Conservation (phyloP, 257 asterid species). For the Solanum piurae region DNA sequence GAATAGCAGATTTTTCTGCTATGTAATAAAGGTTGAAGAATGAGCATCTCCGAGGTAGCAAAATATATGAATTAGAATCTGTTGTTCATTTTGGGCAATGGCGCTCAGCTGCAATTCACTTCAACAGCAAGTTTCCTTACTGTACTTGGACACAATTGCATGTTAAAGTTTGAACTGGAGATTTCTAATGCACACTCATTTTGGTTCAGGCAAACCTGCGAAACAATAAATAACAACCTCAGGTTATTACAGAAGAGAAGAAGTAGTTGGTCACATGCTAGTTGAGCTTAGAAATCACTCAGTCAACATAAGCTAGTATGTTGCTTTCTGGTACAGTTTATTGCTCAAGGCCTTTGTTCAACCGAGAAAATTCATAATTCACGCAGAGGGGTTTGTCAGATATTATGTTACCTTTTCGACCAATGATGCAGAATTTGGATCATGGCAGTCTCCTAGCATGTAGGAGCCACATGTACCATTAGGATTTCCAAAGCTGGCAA, state of each 20-base stretch:
- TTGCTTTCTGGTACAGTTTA: background rate
- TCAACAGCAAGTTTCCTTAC: slow-evolving; percentile 50
- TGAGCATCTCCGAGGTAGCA: background rate
- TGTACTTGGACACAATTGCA: slow-evolving; percentile 29
- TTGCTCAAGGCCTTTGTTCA: background rate
- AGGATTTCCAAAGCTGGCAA: slow-evolving; percentile 72
- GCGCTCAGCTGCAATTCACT: slow-evolving; percentile 29
- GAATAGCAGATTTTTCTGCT: background rate
- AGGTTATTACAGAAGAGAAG: background rate
- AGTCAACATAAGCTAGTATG: background rate
- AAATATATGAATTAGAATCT: background rate
- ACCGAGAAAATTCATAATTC: background rate
- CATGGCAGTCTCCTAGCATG: slow-evolving; percentile 43
- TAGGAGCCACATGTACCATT: slow-evolving; percentile 56
- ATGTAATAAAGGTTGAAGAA: background rate
- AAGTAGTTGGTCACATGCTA: background rate
- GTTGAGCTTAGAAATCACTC: background rate
- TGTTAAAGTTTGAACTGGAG: slow-evolving; percentile 20
- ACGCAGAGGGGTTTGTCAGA: background rate
- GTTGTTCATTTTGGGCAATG: background rate
- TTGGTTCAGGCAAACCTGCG: slow-evolving; percentile 55
- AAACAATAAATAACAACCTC: background rate
- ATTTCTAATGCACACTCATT: slow-evolving; percentile 34
- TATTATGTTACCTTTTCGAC: slow-evolving; percentile 31
- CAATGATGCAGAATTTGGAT: slow-evolving; percentile 31